phyloP scores from a whole-genome alignment of 2,329 filamentous ascomycete genomes.

The Fusarium tjaetaba region DNA sequence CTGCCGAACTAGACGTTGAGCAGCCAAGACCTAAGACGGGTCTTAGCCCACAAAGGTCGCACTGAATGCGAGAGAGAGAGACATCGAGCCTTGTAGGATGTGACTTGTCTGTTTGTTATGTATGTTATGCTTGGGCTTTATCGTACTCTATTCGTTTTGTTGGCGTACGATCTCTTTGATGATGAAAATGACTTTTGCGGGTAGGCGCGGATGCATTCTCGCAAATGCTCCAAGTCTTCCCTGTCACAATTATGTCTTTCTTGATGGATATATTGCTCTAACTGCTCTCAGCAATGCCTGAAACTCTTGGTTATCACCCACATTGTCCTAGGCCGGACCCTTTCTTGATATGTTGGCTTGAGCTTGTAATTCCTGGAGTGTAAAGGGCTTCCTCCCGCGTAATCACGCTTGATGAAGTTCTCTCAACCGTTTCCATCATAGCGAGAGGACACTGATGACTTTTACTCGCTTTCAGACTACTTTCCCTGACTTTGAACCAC shows the following conservation, averaged over 20 bases:
- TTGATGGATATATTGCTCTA: neutral
- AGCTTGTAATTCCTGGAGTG: neutral
- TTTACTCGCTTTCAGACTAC: neutral
- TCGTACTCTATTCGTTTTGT: too few relatives aligned
- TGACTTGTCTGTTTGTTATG: too few relatives aligned
- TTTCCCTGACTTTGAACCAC: neutral
- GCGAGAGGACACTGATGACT: too few relatives aligned
- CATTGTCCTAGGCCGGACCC: neutral
- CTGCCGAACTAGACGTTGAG: neutral
- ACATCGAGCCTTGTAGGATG: too few relatives aligned
- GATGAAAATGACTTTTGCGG: too few relatives aligned
- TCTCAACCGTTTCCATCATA: neutral
- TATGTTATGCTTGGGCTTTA: too few relatives aligned
- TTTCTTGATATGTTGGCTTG: neutral
- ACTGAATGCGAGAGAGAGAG: too few relatives aligned
- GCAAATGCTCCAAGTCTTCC: neutral
- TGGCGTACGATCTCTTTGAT: too few relatives aligned
- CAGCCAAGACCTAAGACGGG: neutral
- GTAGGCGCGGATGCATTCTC: too few relatives aligned
- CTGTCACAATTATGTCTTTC: neutral
- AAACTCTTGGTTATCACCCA: neutral
- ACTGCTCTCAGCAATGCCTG: neutral
- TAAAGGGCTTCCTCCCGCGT: neutral
- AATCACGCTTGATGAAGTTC: rapidly evolving
- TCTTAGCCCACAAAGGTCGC: too few relatives aligned